Percentiles rank a stretch among this genome's conserved stretches.
phyloP scores from a whole-genome alignment of 1,284 basidiomycete species.

The Ustilago loliicola region DNA sequence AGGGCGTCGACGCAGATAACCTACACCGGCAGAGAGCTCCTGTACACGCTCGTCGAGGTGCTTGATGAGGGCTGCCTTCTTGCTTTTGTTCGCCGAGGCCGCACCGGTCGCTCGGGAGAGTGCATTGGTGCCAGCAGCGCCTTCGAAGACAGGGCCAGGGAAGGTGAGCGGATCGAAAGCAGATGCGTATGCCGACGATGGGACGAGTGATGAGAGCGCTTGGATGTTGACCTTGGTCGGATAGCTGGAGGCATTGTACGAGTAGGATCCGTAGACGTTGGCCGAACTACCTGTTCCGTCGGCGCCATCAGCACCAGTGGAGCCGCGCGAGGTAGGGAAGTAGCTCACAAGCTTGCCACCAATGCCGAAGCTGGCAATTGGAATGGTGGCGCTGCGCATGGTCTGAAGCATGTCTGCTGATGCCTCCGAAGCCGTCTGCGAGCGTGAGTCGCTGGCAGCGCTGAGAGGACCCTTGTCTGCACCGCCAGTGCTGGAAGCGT shows the following conservation, averaged over 20 bases:
- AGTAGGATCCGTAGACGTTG: constrained; percentile 46
- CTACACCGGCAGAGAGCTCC: constrained; percentile 61
- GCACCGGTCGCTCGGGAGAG: constrained; percentile 57
- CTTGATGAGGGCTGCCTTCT: constrained; percentile 61
- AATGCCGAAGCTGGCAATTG: constrained; percentile 64
- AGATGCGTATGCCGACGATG: constrained; percentile 56
- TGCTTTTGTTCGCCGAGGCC: constrained; percentile 47
- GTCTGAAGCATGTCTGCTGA: constrained; percentile 57
- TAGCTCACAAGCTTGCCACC: constrained; percentile 66
- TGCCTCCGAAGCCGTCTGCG: constrained; percentile 27
- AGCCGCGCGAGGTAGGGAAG: constrained; percentile 50
- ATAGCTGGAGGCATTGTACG: constrained; percentile 40
- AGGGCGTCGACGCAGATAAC: constrained; percentile 60
- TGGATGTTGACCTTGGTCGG: constrained; percentile 52
- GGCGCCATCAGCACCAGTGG: constrained; percentile 9
- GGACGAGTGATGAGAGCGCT: constrained; percentile 48
- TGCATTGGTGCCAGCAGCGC: constrained; percentile 45
- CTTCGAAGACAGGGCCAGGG: constrained; percentile 66
- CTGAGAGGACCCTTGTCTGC: constrained; percentile 21
- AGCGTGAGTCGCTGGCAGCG: constrained; percentile 24
- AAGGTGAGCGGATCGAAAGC: constrained; percentile 63
- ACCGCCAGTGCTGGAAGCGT: constrained; percentile 23
- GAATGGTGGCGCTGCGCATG: constrained; percentile 54
- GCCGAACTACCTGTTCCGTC: constrained; percentile 9
- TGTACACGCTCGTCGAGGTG: constrained; percentile 62